phyloP scores from a whole-genome alignment of 2,329 filamentous ascomycete genomes.

The Fusarium sp. region DNA sequence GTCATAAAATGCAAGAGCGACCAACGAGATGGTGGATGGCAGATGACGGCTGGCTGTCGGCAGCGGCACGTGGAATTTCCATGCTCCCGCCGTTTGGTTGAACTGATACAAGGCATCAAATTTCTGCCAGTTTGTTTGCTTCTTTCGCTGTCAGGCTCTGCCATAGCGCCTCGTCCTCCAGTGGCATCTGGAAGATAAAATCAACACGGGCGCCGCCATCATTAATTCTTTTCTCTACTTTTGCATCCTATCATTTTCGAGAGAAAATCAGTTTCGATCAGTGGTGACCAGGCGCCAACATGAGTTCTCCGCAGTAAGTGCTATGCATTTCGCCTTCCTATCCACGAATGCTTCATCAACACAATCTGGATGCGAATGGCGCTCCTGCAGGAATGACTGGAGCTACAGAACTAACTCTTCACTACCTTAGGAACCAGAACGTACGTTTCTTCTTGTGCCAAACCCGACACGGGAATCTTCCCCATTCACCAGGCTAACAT shows the following conservation, averaged over 20 bases:
- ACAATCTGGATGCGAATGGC: background rate
- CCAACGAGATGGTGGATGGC: background rate
- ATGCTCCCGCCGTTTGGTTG: conserved; percentile 4
- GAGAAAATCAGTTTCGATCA: background rate
- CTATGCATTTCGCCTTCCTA: background rate
- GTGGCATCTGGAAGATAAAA: background rate
- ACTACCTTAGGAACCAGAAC: conserved; percentile 10
- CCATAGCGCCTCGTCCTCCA: background rate
- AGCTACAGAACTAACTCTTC: background rate
- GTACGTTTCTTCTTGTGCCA: conserved; percentile 14
- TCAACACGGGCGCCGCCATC: background rate
- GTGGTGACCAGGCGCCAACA: background rate
- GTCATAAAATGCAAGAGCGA: background rate
- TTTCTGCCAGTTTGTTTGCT: background rate
- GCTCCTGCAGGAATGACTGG: background rate
- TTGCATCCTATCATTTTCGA: background rate
- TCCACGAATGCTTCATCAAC: background rate
- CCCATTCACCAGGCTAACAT: conserved; percentile 1
- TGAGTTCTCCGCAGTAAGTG: conserved; percentile 26
- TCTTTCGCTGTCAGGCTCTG: background rate
- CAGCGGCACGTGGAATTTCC: conserved; percentile 29
- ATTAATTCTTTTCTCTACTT: background rate
- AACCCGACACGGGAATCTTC: background rate
- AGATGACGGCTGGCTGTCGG: conserved; percentile 3
- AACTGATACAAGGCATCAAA: background rate